Evolutionary conservation across 768 basidiomycete genomes (phyloP), one percentile per base, ranked within the genome.

Genomic region (Rubroboletus pulcherrimus): DNA sequence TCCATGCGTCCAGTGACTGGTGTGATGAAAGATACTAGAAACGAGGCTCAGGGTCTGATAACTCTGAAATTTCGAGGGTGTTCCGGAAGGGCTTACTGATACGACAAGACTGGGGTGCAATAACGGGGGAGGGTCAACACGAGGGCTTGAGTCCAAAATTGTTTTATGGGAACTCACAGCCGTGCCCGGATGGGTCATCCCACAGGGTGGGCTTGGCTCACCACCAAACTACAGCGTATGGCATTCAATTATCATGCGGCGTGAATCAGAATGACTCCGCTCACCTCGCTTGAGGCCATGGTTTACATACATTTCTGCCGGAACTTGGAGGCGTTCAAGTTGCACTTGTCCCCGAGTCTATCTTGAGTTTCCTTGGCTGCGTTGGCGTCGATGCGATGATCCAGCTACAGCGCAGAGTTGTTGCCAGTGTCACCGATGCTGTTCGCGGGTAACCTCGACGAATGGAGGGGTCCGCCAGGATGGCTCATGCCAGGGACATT

Each of bases 141-240:
- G 44, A 44, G 53, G 19, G 12, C 17, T 5, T 10, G 24, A 9
- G 35, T 41, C 40, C 3, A 15, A 8, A 39, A 2, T n/a, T 17
- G 33, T 59, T 66, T 57, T 62, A 62, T 40, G 21, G 33, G 9
- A 29, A 39, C 37, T 15, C 8, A 30, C 11, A 21, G 34, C 40
- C 46, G 21, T 21, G 26, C 40, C 31, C 8, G 43, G 34, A 19
- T n/a, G 37, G 31, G 38, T 53, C 43, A 51, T 19, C 35, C 17
- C 29, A 2, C 4, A 21, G 37, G 45, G 14, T 43, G 21, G 54
- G 56, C 57, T 65, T 65, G 60, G 60, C 63, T 53, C 26, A 41
- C 39, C 19, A 26, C 19, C 44, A 12, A 29, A 38, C 47, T 37
- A 38, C 45, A 59, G 35, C 47, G 43, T 17, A 42, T 21, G 39